Base-by-base conservation (phyloP, 202 grass and related monocot species). In the Brachypodium distachyon region DNA sequence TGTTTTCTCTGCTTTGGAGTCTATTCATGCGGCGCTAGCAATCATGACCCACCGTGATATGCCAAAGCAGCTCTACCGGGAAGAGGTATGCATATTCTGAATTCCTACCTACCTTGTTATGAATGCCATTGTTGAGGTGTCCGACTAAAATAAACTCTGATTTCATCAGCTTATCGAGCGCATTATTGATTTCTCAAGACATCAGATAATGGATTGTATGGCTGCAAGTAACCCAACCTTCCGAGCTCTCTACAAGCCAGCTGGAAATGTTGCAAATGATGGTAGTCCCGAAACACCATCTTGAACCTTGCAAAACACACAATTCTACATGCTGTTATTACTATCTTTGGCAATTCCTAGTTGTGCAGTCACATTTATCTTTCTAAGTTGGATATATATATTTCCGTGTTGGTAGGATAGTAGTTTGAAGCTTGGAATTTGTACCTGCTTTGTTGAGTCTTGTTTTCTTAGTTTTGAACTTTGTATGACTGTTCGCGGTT, bases 41-140 rank as follows among this genome's bases (percentile, higher is more conserved):
- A 96, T 99, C 82, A 90, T 99, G 89, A 88, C 83, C 73, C 66
- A 95, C 67, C 74, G 83, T 72, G 83, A 93, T 82, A 99, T 99
- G 96, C 96, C 96, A 82, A 99, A 99, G 85, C 92, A 99, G 72
- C 79, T 99, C 50, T 99, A 99, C 32, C 77, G 78, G 79, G 96
- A 99, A 88, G 96, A 99, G 85, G 96, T 96, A 87, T 64, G 83
- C 18, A 47, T 37, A 58, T n/a, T 22, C 43, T 74, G 43, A 85
- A 14, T 61, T 59, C 41, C 25, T 47, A 68, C 28, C 34, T 26
- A 51, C 57, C 22, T 73, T 55, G 61, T 42, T 46, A 27, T 78
- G 66, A 84, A 17, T 65, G 22, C 50, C 18, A 77, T 54, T 60
- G 19, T 64, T 71, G 36, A 42, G 48, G 37, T 80, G 75, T 41